A percentile compares a stretch with the other conserved stretches of the same genome.
phyloP scores from a whole-genome alignment of 257 asterid genomes.

The Solanum lignicaule region DNA sequence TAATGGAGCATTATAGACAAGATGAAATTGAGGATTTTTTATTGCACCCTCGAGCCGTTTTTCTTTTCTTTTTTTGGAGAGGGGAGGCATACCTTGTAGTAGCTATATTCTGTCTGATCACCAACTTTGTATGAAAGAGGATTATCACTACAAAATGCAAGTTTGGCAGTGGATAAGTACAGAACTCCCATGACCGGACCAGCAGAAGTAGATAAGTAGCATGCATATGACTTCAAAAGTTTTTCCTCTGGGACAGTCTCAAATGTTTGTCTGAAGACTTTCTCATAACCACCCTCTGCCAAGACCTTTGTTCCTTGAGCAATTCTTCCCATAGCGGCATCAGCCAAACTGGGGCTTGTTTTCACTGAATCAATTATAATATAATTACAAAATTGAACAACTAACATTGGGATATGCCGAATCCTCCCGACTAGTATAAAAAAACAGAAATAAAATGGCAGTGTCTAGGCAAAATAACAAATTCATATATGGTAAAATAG shows the following conservation, averaged over 20 bases:
- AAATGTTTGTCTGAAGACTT: slow-evolving; percentile 72
- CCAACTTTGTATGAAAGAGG: slow-evolving; percentile 70
- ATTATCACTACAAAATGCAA: slow-evolving; percentile 85
- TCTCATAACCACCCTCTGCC: slow-evolving; percentile 96
- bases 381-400: background rate
- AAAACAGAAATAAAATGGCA: background rate
- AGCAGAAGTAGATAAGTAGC: slow-evolving; percentile 89
- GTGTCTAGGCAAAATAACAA: background rate
- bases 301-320: slow-evolving; percentile 80
- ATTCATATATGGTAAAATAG: background rate
- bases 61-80: background rate
- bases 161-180: slow-evolving; percentile 66
- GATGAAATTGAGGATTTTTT: background rate
- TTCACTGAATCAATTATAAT: slow-evolving; percentile 38
- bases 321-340: slow-evolving; percentile 87
- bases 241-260: slow-evolving; percentile 68
- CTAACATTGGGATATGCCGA: background rate
- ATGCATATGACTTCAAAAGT: slow-evolving; percentile 62
- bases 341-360: slow-evolving; percentile 84
- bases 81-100: slow-evolving; percentile 57
- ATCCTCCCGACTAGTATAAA: background rate
- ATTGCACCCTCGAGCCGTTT: background rate
- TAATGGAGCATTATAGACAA: background rate
- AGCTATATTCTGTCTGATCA: slow-evolving; percentile 67
- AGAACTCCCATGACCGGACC: slow-evolving; percentile 88